These are phyloP conservation scores for Phytopythium helicoides DNA, from an alignment of 352 stramenopile genomes.

Conservation along the genomic window DNA sequence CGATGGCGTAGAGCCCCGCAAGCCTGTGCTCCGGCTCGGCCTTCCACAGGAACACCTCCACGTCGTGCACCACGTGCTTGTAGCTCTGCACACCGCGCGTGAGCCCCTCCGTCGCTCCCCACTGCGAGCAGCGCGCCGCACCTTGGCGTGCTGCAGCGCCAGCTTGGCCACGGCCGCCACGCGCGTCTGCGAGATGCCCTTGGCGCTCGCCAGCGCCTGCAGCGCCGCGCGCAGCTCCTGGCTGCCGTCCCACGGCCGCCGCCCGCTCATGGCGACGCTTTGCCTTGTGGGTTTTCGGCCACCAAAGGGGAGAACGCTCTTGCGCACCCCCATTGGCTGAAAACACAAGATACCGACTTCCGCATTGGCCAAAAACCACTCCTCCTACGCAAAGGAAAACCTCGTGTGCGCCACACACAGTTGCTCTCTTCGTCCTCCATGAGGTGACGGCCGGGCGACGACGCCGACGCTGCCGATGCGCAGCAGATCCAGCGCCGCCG, in stretches of 20 bases:
- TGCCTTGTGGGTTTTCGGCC: too few species aligned
- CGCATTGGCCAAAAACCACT: too few species aligned
- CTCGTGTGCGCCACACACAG: too few species aligned
- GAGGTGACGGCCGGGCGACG: too few species aligned
- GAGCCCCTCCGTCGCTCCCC: neutral
- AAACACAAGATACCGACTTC: too few species aligned
- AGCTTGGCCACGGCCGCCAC: conserved; percentile 68
- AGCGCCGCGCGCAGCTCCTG: conserved; percentile 68
- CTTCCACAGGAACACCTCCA: conserved; percentile 85
- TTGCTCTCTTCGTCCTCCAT: too few species aligned
- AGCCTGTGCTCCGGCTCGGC: conserved; percentile 77
- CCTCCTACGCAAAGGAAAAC: too few species aligned
- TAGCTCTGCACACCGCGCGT: conserved; percentile 52
- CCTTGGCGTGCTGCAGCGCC: conserved; percentile 73
- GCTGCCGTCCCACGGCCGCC: conserved; percentile 55
- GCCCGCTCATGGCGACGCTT: conserved; percentile 2
- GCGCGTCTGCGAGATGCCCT: conserved; percentile 77
- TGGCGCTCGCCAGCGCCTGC: conserved; percentile 61
- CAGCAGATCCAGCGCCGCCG: too few species aligned
- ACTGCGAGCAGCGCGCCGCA: conserved; percentile 12
- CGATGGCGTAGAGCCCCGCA: conserved; percentile 74
- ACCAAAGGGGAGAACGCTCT: too few species aligned
- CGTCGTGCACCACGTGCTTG: conserved; percentile 85
- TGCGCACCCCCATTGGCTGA: too few species aligned
- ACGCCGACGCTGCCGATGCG: too few species aligned